Evolutionary conservation across 495 filamentous ascomycete genomes (phyloP), one percentile per base, ranked within the genome.

Genomic region (Penicillium waksmanii): DNA sequence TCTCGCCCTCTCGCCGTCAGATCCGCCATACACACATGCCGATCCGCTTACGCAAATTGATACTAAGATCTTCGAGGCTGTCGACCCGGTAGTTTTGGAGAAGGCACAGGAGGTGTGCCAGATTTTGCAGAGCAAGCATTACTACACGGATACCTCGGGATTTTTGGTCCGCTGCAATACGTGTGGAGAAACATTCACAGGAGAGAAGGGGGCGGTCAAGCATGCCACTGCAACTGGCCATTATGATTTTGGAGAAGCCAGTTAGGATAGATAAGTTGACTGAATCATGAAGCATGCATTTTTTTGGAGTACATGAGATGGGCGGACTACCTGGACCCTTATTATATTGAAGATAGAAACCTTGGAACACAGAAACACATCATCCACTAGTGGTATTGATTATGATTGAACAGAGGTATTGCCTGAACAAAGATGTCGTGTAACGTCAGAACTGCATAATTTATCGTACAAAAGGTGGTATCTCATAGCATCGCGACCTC

Each of bases 101-200:
- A 87, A 83, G 51, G 89, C 95, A 0, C 63, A 82, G 54, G 84
- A 90, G 62, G 74, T 98, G 36, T 95, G 92, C 60, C 85, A 78
- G 56, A 76, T 92, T 6, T 78, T 91, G 58, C 81, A 87, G 49
- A 71, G 81, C 56, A 85, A 82, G 62, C 88, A 96, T 65, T 98
- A 98, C 64, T 98, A 86, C 58, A 98, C 95, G 0, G 92, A 97
- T 69, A 96, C 92, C 3, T 85, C 89, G 11, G 85, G 83, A 2
- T 96, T 98, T 70, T 79, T 82, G n/a, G 82, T 97, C 51, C 86
- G 81, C 57, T 98, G 95, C 69, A 93, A 92, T 60, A 69, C 79
- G 12, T 96, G 93, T 67, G 80, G 86, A 1, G 85, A 83, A 73
- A 81, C 84, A 12, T 87, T 92, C 10, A 85, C 87, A 50, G 95